Evolutionary conservation across 2,329 filamentous ascomycete species (phyloP).

Genomic region (Phyllosticta paracitricarpa): DNA sequence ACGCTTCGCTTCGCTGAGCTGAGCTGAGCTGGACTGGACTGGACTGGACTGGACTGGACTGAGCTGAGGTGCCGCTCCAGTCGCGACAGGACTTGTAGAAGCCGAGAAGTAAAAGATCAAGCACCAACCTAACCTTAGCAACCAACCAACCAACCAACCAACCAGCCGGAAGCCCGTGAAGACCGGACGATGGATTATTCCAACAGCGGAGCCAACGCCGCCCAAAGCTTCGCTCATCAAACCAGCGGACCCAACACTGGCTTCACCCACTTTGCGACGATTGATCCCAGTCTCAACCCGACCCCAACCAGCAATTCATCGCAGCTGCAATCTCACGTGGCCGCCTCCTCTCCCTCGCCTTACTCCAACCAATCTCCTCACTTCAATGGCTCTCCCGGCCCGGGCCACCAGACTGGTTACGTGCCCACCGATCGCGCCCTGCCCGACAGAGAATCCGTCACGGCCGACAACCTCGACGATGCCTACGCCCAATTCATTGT

Average conservation of each 20-base stretch:
- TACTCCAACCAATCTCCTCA: constrained; percentile 23
- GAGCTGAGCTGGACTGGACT: no score
- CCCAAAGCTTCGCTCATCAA: background rate
- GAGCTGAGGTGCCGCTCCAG: background rate
- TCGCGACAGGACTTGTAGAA: background rate
- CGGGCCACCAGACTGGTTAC: constrained; percentile 22
- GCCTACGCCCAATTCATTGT: constrained; percentile 79
- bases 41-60: no score
- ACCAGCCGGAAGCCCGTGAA: background rate
- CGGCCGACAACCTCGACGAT: constrained; percentile 63
- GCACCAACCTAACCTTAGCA: background rate
- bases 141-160: background rate
- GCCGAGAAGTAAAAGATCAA: background rate
- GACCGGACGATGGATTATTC: background rate
- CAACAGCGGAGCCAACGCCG: background rate
- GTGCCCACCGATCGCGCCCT: constrained; percentile 43
- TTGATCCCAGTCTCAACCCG: constrained; percentile 26
- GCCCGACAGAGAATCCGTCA: constrained; percentile 55
- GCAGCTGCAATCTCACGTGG: constrained; percentile 10
- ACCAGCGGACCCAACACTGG: background rate
- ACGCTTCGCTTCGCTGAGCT: background rate
- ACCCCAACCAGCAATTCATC: constrained; percentile 27
- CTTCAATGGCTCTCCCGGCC: constrained; percentile 28
- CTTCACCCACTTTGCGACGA: background rate
- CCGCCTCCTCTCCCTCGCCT: constrained; percentile 6